Evolutionary conservation across 345 rosid genomes (phyloP), one percentile per base, ranked within the genome.

Genomic region (Arabis hirsuta): DNA sequence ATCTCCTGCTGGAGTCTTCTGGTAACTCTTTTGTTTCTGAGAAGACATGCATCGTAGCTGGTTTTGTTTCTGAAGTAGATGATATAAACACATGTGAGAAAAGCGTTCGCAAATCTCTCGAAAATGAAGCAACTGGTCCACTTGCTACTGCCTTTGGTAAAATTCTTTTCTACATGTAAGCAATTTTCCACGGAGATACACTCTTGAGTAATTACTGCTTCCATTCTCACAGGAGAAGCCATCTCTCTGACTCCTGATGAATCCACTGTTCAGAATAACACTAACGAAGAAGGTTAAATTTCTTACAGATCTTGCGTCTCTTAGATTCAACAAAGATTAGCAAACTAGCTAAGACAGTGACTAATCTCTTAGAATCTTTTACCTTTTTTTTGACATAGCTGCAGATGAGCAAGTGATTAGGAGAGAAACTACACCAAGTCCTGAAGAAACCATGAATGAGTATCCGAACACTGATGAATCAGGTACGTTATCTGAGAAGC

Each of bases 361-460:
- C 22, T 19, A 29, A 50, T 2, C 13, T 7, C n/a, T 39, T 39
- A 26, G 16, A 39, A 34, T 34, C 27, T 38, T 26, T 27, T 32
- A 52, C 38, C 12, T 12, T 3, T 20, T 42, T 12, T 54, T 46
- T 27, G 1, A 31, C 58, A 10, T 19, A 20, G 55, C 46, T 59
- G 68, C 72, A 74, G 56, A 53, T 74, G 48, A 43, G 14, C 43
- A 67, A 31, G 67, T 60, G 56, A 4, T 52, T 16, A 57, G 4
- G 7, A 41, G 59, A 48, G 66, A 57, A 50, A 10, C 39, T 48
- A 73, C 67, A 13, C 61, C 48, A 13, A 63, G 63, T 73, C 59
- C 59, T 45, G 59, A 39, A 47, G 50, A 64, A 14, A 24, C 52
- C 14, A 12, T 55, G 22, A 27, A 36, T 39, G 42, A 46, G 14